A percentile compares a stretch with the other conserved stretches of the same genome.
These are phyloP conservation scores for Podaxis sp. DNA, from an alignment of 768 basidiomycete genomes.

Conservation along the genomic window DNA sequence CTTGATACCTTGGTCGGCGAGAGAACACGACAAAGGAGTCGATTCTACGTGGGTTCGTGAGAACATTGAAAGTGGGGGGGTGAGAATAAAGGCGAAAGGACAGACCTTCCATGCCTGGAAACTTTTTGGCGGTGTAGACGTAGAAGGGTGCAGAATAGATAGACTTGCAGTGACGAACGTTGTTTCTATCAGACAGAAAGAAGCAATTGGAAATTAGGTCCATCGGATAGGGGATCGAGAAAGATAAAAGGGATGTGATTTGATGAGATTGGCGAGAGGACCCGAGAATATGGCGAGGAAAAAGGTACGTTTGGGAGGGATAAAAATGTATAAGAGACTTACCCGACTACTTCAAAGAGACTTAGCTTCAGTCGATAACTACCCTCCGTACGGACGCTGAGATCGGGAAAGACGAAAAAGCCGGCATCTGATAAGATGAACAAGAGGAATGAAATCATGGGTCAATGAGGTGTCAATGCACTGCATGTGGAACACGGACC, in stretches of 20 bases:
- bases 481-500: slow-evolving; percentile 25
- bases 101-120: slow-evolving; percentile 93
- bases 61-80: slow-evolving; percentile 9
- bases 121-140: slow-evolving; percentile 95
- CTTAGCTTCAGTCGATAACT: slow-evolving; percentile 73
- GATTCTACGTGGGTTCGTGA: slow-evolving; percentile 55
- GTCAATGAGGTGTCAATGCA: not conserved
- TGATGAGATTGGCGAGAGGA: slow-evolving; percentile 3
- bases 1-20: slow-evolving; percentile 96
- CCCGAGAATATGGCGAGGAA: slow-evolving; percentile 11
- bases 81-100: not conserved
- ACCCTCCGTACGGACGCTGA: slow-evolving; percentile 90
- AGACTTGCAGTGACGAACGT: slow-evolving; percentile 87
- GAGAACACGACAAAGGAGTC: slow-evolving; percentile 82
- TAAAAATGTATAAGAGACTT: slow-evolving; percentile 32
- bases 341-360: slow-evolving; percentile 93
- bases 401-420: slow-evolving; percentile 96
- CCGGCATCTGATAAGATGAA: slow-evolving; percentile 65
- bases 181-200: slow-evolving; percentile 48
- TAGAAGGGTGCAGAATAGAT: slow-evolving; percentile 90
- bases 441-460: not conserved
- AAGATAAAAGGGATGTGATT: not conserved
- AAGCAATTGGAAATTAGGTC: slow-evolving; percentile 1
- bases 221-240: not conserved
- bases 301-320: not conserved